These are phyloP conservation scores for Microdochium bolleyi DNA, from an alignment of 2,329 filamentous ascomycete species.

Conservation along the genomic window DNA sequence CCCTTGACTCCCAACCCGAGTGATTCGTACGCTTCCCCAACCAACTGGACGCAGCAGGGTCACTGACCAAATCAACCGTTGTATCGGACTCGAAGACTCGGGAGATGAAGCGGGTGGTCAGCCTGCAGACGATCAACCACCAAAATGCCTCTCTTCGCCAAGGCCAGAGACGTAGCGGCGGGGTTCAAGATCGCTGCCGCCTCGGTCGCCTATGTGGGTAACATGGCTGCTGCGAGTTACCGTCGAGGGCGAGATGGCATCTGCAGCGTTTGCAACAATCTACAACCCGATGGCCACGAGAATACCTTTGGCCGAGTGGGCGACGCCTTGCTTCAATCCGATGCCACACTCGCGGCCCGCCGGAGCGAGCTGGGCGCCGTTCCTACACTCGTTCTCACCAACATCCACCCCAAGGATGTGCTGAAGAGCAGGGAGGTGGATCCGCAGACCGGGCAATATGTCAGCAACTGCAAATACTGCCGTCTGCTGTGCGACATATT, in stretches of 20 bases:
- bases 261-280: slow-evolving; percentile 7
- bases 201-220: neutral
- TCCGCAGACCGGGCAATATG: slow-evolving; percentile 5
- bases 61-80: no score
- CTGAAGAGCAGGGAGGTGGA: slow-evolving; percentile 7
- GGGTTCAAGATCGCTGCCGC: neutral
- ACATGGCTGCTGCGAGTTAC: neutral
- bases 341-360: slow-evolving; percentile 4
- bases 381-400: slow-evolving; percentile 6
- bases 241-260: slow-evolving; percentile 3
- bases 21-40: no score
- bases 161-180: neutral
- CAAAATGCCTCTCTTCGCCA: neutral
- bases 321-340: slow-evolving; percentile 4
- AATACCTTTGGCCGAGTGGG: slow-evolving; percentile 5
- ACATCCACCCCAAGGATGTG: slow-evolving; percentile 8
- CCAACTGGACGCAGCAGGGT: no score
- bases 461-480: slow-evolving; percentile 9
- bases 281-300: slow-evolving; percentile 6
- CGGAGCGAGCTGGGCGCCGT: slow-evolving; percentile 6
- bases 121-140: neutral
- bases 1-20: no score
- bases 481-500: slow-evolving; percentile 9
- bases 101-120: no score
- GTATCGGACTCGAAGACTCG: no score